These are phyloP conservation scores for Penicillium sp. DNA, from an alignment of 2,329 filamentous ascomycete species.

Conservation along the genomic window DNA sequence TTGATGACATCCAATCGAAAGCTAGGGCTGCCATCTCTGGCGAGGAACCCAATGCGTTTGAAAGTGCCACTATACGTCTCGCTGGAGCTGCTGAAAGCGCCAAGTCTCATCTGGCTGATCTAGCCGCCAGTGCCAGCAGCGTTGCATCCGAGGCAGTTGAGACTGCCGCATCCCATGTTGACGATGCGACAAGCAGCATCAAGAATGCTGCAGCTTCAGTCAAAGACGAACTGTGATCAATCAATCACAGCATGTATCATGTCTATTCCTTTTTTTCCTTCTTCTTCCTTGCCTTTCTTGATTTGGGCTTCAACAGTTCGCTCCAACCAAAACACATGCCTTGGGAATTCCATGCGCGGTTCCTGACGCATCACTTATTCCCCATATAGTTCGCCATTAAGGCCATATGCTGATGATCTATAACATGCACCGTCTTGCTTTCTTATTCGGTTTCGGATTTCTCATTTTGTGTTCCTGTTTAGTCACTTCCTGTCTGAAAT, in stretches of 20 bases:
- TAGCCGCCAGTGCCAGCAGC: conserved; percentile 34
- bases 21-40: conserved; percentile 60
- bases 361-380: conserved; percentile 35
- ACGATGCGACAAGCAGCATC: conserved; percentile 46
- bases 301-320: conserved; percentile 5
- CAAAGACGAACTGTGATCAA: conserved; percentile 27
- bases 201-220: conserved; percentile 45
- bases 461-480: conserved; percentile 5
- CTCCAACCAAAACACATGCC: conserved; percentile 6
- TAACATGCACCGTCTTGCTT: conserved; percentile 27
- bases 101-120: conserved; percentile 31
- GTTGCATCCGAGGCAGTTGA: conserved; percentile 37
- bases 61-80: conserved; percentile 34
- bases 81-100: conserved; percentile 38
- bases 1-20: conserved; percentile 55
- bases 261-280: conserved; percentile 6
- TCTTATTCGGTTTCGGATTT: conserved; percentile 14
- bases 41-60: conserved; percentile 40
- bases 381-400: conserved; percentile 37
- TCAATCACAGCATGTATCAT: background rate
- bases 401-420: conserved; percentile 24
- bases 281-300: conserved; percentile 11
- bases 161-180: conserved; percentile 44
- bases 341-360: conserved; percentile 17
- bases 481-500: conserved; percentile 5